phyloP scores from a whole-genome alignment of 2,329 filamentous ascomycete species.

The Neonectria magnoliae region DNA sequence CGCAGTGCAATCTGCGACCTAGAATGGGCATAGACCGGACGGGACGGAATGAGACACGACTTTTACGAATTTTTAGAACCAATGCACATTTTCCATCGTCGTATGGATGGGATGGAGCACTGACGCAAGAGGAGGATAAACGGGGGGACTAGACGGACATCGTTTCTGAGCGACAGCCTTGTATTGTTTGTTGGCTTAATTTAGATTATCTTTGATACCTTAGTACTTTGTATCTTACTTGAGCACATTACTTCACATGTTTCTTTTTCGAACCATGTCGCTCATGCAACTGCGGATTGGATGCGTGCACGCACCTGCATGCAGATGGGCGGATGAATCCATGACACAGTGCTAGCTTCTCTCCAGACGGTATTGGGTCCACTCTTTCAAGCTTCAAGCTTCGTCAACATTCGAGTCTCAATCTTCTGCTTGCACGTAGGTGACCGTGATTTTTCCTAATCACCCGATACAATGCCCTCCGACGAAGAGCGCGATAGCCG shows the following conservation, averaged over 20 bases:
- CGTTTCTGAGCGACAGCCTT: slow-evolving; percentile 14
- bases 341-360: slow-evolving; percentile 10
- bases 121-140: slow-evolving; percentile 4
- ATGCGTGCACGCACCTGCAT: slow-evolving; percentile 14
- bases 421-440: not conserved
- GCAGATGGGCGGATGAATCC: slow-evolving; percentile 4
- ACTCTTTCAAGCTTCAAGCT: slow-evolving; percentile 10
- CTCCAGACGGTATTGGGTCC: slow-evolving; percentile 1
- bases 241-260: slow-evolving; percentile 12
- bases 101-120: slow-evolving; percentile 9
- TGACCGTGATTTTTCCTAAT: not conserved
- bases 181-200: slow-evolving; percentile 7
- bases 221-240: slow-evolving; percentile 4
- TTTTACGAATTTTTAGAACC: slow-evolving; percentile 14
- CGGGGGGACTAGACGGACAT: slow-evolving; percentile 13
- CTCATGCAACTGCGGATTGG: slow-evolving; percentile 14
- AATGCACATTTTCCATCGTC: not conserved
- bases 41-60: slow-evolving; percentile 25
- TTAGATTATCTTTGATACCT: slow-evolving; percentile 16
- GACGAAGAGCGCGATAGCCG: slow-evolving; percentile 36
- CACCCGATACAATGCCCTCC: slow-evolving; percentile 39
- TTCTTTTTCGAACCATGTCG: not conserved
- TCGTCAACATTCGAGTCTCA: slow-evolving; percentile 6
- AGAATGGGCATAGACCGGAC: not conserved
- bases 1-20: slow-evolving; percentile 40